Percentiles rank a stretch among this genome's conserved stretches.
Evolutionary conservation across 192 early-diverging fungal species (phyloP).

Genomic region (Geranomyces michiganensis): DNA sequence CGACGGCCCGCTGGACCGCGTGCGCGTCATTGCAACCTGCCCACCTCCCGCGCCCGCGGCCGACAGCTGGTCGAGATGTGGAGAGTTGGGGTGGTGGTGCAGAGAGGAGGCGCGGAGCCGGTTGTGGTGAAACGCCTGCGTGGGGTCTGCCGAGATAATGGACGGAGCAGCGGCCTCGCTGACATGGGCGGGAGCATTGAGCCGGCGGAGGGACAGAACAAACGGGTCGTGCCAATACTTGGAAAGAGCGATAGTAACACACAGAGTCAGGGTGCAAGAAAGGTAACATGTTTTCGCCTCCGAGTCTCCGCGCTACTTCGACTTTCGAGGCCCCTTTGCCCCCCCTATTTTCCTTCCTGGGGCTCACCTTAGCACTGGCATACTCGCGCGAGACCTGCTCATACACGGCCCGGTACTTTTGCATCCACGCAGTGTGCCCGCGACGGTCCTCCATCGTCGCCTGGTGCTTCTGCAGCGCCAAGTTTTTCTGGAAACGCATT

Average conservation of each 20-base stretch:
- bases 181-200: not conserved
- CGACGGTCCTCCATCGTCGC: conserved; percentile 11
- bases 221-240: conserved; percentile 4
- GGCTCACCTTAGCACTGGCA: conserved; percentile 3
- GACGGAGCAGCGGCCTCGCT: not conserved
- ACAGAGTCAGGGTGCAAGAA: not conserved
- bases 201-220: not conserved
- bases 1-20: conserved; percentile 1
- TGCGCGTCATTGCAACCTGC: not conserved
- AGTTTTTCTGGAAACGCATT: conserved; percentile 10
- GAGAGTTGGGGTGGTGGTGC: not conserved
- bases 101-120: not conserved
- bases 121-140: conserved; percentile 2
- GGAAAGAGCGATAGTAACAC: not conserved
- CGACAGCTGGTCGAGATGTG: not conserved
- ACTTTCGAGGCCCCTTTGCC: no score
- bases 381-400: not conserved
- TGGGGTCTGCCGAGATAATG: not conserved
- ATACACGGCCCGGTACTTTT: conserved; percentile 1
- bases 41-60: not conserved
- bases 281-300: no score
- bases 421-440: not conserved
- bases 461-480: conserved; percentile 12
- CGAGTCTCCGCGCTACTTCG: no score
- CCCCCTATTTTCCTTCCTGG: no score